Percentiles rank a stretch among this genome's conserved stretches.
Evolutionary conservation across 352 stramenopile genomes (phyloP).

Genomic region (Globisporangium yorkense): DNA sequence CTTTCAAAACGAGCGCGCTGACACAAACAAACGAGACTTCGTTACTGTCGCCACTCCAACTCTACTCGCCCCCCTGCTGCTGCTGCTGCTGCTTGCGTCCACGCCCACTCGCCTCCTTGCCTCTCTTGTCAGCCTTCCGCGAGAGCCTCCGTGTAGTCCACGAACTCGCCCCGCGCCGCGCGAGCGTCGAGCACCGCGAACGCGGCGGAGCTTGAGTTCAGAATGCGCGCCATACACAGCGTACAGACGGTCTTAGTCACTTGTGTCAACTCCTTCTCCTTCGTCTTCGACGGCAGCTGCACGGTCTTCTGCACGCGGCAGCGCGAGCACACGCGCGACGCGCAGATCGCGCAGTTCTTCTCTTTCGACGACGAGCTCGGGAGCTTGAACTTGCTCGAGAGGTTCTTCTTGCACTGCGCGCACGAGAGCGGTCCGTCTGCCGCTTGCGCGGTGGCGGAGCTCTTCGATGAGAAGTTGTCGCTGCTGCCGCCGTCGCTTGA

Average conservation of each 20-base stretch:
- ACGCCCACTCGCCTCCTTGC: no score
- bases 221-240: slow-evolving; percentile 20
- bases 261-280: slow-evolving; percentile 18
- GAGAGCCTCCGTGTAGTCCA: slow-evolving; percentile 12
- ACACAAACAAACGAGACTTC: no score
- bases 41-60: no score
- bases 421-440: background rate
- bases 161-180: background rate
- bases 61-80: no score
- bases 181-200: slow-evolving; percentile 14
- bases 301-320: slow-evolving; percentile 14
- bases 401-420: background rate
- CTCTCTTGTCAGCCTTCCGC: no score
- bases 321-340: slow-evolving; percentile 16
- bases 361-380: background rate
- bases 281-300: slow-evolving; percentile 11
- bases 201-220: slow-evolving; percentile 1
- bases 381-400: background rate
- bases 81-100: no score
- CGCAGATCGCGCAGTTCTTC: slow-evolving; percentile 7
- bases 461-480: no score
- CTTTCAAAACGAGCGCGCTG: no score
- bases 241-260: slow-evolving; percentile 23
- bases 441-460: background rate
- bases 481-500: no score